These are phyloP conservation scores for Vaccinium darrowii DNA, from an alignment of 148 eudicot species.

Conservation along the genomic window DNA sequence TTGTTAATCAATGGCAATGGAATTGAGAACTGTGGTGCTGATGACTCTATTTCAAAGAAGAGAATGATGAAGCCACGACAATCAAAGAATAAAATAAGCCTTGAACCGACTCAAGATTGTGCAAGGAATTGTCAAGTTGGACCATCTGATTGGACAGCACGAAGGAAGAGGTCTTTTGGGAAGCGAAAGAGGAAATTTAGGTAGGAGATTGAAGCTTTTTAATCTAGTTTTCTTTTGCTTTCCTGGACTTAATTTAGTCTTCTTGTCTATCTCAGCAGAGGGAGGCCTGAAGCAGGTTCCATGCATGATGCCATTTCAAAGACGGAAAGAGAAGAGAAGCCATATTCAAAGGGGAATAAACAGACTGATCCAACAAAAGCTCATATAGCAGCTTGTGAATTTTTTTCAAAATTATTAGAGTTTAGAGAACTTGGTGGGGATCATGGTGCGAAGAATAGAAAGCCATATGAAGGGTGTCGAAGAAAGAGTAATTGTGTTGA, in stretches of 20 bases:
- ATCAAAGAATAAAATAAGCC: not conserved
- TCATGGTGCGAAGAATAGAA: conserved; percentile 6
- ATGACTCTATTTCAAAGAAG: conserved; percentile 19
- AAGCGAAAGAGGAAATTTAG: conserved; percentile 27
- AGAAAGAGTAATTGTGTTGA: conserved; percentile 10
- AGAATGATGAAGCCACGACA: not conserved
- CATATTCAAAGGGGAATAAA: conserved; percentile 14
- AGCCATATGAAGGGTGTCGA: conserved; percentile 12
- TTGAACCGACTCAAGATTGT: conserved; percentile 10
- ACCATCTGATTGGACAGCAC: conserved; percentile 3
- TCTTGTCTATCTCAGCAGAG: conserved; percentile 12
- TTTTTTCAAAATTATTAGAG: conserved; percentile 17
- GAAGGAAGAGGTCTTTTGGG: conserved; percentile 14
- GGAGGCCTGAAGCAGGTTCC: conserved; percentile 12
- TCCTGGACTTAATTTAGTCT: not conserved
- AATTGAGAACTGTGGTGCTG: conserved; percentile 8
- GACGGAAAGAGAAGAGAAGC: not conserved
- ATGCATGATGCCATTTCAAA: conserved; percentile 11
- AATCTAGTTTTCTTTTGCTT: not conserved
- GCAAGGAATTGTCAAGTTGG: not conserved
- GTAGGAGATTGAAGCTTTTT: conserved; percentile 19
- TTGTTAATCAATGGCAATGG: conserved; percentile 14
- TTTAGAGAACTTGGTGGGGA: not conserved
- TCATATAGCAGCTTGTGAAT: conserved; percentile 18
- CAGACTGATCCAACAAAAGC: conserved; percentile 3